Evolutionary conservation across 1,284 basidiomycete genomes (phyloP).

Genomic region (Takashimella koratensis): DNA sequence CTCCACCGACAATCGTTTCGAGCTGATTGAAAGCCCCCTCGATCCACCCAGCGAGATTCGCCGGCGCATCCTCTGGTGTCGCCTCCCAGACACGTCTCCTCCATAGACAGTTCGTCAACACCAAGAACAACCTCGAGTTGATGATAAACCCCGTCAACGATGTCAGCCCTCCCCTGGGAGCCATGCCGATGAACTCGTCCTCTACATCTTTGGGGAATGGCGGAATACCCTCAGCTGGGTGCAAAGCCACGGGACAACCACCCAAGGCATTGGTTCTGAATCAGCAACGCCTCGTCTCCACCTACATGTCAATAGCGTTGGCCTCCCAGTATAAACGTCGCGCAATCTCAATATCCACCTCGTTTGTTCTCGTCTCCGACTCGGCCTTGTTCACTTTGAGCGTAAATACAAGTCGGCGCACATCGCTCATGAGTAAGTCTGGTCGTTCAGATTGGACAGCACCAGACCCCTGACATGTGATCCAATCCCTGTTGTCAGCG

Average conservation of each 20-base stretch:
- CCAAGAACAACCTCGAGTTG: constrained; percentile 15
- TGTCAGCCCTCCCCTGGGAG: constrained; percentile 6
- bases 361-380: constrained; percentile 6
- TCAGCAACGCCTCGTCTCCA: too few relatives aligned
- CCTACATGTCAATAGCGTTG: constrained; percentile 17
- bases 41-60: too few relatives aligned
- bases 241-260: constrained; percentile 14
- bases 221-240: constrained; percentile 20
- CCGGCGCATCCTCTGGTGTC: too few relatives aligned
- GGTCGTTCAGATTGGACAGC: constrained; percentile 13
- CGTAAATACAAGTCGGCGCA: constrained; percentile 17
- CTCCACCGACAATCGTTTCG: too few relatives aligned
- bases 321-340: constrained; percentile 26
- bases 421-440: constrained; percentile 15
- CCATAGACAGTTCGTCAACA: constrained; percentile 23
- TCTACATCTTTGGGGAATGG: constrained; percentile 25
- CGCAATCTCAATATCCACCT: constrained; percentile 20
- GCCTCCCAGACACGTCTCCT: too few relatives aligned
- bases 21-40: too few relatives aligned
- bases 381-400: constrained; percentile 15
- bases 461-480: constrained; percentile 9
- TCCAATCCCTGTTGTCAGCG: too few relatives aligned
- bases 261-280: constrained; percentile 26
- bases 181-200: constrained; percentile 23
- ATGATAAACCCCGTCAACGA: constrained; percentile 24